Conservation (phyloP, 1,284 basidiomycete genomes). For the Cyathus pygmaeus region DNA sequence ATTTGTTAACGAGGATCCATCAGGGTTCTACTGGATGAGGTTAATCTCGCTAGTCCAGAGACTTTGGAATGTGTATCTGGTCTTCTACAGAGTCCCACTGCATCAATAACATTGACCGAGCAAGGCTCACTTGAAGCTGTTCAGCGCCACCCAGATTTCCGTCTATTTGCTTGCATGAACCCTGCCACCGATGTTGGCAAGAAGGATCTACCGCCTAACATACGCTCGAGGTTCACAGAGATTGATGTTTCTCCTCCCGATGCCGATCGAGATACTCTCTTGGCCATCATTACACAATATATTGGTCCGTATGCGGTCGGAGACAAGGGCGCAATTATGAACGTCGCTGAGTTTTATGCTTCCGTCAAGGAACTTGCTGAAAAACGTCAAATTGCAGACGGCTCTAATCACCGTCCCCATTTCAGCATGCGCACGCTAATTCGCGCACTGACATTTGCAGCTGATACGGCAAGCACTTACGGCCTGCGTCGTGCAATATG, state of each 20-base stretch:
- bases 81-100: constrained; percentile 85
- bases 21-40: constrained; percentile 95
- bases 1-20: constrained; percentile 10
- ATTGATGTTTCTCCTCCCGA: constrained; percentile 96
- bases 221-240: constrained; percentile 95
- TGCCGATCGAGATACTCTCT: constrained; percentile 89
- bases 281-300: constrained; percentile 91
- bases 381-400: constrained; percentile 90
- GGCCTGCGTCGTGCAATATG: constrained; percentile 89
- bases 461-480: constrained; percentile 83
- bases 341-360: constrained; percentile 92
- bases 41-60: constrained; percentile 95
- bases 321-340: constrained; percentile 89
- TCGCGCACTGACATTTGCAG: constrained; percentile 91
- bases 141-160: constrained; percentile 93
- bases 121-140: constrained; percentile 93
- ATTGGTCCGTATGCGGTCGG: constrained; percentile 86
- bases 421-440: constrained; percentile 97
- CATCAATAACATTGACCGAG: constrained; percentile 94
- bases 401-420: constrained; percentile 94
- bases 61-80: constrained; percentile 94
- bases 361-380: constrained; percentile 86
- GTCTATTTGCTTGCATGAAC: constrained; percentile 99
- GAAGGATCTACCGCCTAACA: constrained; percentile 92
- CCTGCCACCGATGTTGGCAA: constrained; percentile 99